Evolutionary conservation across 2,329 filamentous ascomycete genomes (phyloP), one percentile per base, ranked within the genome.

Genomic region (Colletotrichum tropicale): DNA sequence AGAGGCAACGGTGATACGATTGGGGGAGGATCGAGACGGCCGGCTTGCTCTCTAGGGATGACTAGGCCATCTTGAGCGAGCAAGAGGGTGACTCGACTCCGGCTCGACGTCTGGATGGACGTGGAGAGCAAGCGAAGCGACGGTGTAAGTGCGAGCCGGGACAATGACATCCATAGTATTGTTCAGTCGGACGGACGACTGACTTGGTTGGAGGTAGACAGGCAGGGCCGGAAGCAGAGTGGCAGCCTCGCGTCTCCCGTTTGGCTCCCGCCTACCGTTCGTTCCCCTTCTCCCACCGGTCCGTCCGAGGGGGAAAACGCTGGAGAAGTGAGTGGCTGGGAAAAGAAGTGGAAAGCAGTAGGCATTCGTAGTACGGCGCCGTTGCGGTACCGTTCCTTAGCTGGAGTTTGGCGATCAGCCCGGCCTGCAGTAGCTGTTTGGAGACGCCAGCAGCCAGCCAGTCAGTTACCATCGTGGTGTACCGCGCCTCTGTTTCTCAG

Each of bases 141-240:
- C 67, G 67, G 67, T 71, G 60, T 71, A 71, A 71, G 60, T 74
- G 67, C 48, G 32, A n/a, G 30, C 60, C 38, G 24, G 24, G 30
- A 26, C 30, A 16, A 30, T 62, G 28, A 30, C 28, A 30, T 30
- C 26, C 26, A 62, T 21, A 34, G 28, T 62, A n/a, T 16, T 28
- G 26, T 28, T 24, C 5, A 52, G 34, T 48, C 28, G 12, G 24
- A 28, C 15, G 18, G 18, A 18, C n/a, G 48, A 58, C 48, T 36
- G 36, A 38, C 36, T 24, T 21, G 24, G 18, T 24, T 32, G 30
- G 13, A 34, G 18, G 36, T 5, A 38, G 36, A 10, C 60, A 62
- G 21, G 24, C 56, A 34, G 34, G 32, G 48, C 26, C 26, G n/a
- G 24, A 21, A 16, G 48, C 66, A 21, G 15, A 71, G 12, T 18